phyloP scores from a whole-genome alignment of 768 basidiomycete species.

The Amanita muscaria region DNA sequence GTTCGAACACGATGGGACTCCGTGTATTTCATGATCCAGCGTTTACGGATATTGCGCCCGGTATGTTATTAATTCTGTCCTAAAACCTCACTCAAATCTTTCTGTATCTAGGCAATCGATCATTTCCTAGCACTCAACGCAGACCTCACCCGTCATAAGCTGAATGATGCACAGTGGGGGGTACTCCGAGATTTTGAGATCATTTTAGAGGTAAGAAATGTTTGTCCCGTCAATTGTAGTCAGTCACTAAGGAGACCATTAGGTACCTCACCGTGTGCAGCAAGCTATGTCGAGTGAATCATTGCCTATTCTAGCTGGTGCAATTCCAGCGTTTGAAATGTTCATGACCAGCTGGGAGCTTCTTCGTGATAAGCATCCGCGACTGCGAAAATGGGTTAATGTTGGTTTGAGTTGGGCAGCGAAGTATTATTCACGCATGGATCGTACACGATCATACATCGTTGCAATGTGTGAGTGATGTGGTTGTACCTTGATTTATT shows the following conservation, averaged over 20 bases:
- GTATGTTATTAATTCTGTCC: background rate
- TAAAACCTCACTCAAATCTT: too few species aligned
- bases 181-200: too few species aligned
- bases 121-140: too few species aligned
- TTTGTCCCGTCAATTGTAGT: too few species aligned
- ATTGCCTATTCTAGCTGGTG: constrained; percentile 7
- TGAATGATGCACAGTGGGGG: too few species aligned
- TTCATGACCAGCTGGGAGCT: constrained; percentile 10
- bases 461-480: constrained; percentile 11
- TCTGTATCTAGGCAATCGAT: background rate
- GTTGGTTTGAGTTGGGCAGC: constrained; percentile 2
- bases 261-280: constrained; percentile 4
- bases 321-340: constrained; percentile 11
- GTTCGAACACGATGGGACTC: constrained; percentile 6
- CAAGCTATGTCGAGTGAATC: constrained; percentile 8
- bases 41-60: background rate
- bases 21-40: background rate
- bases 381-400: constrained; percentile 5
- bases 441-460: constrained; percentile 10
- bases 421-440: constrained; percentile 11
- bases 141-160: too few species aligned
- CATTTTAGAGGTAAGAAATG: too few species aligned
- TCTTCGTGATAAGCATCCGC: background rate
- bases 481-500: background rate
- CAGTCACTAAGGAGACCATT: too few species aligned